These are phyloP conservation scores for Salvia splendens DNA, from an alignment of 257 asterid genomes.

Conservation along the genomic window DNA sequence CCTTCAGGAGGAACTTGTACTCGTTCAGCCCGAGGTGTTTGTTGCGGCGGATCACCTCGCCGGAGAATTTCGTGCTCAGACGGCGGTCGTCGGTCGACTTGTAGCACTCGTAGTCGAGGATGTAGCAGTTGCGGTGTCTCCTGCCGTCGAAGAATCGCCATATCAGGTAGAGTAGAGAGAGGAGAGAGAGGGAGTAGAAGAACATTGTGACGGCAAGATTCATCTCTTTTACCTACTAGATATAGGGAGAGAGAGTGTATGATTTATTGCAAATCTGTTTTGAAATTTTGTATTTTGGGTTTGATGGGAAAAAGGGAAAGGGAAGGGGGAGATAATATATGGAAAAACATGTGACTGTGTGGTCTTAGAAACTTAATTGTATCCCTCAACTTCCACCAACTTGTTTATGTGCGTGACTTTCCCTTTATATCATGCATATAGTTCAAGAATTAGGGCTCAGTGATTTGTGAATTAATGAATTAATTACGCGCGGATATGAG, in stretches of 20 bases:
- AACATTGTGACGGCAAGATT: conserved; percentile 31
- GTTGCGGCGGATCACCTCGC: conserved; percentile 69
- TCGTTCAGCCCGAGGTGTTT: conserved; percentile 69
- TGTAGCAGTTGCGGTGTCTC: conserved; percentile 58
- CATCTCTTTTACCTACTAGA: conserved; percentile 35
- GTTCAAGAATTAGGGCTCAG: too few species aligned
- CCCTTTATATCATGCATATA: background rate
- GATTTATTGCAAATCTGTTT: background rate
- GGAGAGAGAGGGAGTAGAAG: conserved; percentile 44
- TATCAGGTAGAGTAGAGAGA: conserved; percentile 39
- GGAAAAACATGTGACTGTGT: conserved; percentile 38
- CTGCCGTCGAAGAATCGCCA: conserved; percentile 34
- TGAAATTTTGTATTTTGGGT: background rate
- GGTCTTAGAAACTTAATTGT: conserved; percentile 36
- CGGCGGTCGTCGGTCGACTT: conserved; percentile 53
- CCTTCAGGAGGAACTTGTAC: conserved; percentile 72
- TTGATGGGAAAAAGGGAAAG: background rate
- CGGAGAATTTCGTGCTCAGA: conserved; percentile 59
- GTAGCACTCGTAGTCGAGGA: conserved; percentile 74
- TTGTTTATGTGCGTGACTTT: conserved; percentile 35
- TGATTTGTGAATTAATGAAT: background rate
- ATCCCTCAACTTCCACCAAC: conserved; percentile 67
- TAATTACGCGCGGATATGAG: background rate
- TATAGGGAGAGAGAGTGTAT: background rate
- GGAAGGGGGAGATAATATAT: background rate